Percentiles rank a stretch among this genome's conserved stretches.
These are phyloP conservation scores for Hypomontagnella submonticulosa DNA, from an alignment of 495 filamentous ascomycete genomes.

Conservation along the genomic window DNA sequence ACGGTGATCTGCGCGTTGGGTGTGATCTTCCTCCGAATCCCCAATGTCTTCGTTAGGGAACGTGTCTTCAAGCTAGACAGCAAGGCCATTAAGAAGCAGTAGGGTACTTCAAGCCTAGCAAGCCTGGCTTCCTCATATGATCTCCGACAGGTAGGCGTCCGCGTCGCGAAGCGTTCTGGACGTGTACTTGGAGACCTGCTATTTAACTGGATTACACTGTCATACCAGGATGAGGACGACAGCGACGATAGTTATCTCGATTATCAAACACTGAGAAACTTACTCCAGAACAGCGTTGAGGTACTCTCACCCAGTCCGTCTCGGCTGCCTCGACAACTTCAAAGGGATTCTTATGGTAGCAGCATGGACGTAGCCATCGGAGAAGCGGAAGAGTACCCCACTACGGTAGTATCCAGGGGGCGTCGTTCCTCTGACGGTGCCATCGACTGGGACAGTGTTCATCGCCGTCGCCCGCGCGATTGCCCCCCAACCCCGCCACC, in stretches of 20 bases:
- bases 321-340: no score
- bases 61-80: conserved; percentile 20
- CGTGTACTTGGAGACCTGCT: conserved; percentile 7
- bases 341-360: no score
- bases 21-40: conserved; percentile 44
- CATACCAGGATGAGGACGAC: not conserved
- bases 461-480: no score
- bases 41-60: conserved; percentile 13
- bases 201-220: not conserved
- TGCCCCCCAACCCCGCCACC: no score
- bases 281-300: no score
- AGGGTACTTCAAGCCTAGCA: conserved; percentile 21
- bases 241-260: not conserved
- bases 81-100: conserved; percentile 27
- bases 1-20: conserved; percentile 71
- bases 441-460: no score
- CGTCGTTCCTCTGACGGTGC: no score
- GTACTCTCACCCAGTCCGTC: no score
- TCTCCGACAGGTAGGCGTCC: not conserved
- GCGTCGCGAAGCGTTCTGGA: not conserved
- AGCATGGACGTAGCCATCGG: no score
- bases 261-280: no score
- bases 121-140: not conserved
- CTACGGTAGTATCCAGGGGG: no score
- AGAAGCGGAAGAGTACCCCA: no score